Base-by-base conservation (phyloP, 2,329 filamentous ascomycete species). In the Talaromyces pinophilus region DNA sequence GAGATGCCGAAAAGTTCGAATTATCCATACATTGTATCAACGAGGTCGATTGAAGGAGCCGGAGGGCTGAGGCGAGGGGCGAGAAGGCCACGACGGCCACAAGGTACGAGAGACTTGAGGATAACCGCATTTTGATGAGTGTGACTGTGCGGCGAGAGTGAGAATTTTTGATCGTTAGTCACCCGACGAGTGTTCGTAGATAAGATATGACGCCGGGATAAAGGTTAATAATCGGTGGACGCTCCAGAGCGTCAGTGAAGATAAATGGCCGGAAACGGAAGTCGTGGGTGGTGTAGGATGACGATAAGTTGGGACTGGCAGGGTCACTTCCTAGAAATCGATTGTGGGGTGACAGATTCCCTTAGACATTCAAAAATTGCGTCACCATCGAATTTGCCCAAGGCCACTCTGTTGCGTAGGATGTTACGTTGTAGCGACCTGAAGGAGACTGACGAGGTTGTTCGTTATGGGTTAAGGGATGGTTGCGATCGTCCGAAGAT, bases 1-100 rank as follows among this genome's bases (percentile, higher is more conserved):
- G 85, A 72, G 90, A 93, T 72, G 93, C 93, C 4, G 91, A 91
- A 79, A 97, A 96, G 74, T 88, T 89, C 33, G 91, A 94, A 79
- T 94, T 90, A 67, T 88, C 83, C 84, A 93, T 91, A 80, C 93
- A 97, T 57, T 90, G 86, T 78, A 92, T 93, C 71, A 97, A 86
- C 30, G 93, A 96, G 75, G 86, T 91, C 65, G 93, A 95, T 72
- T 89, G 84, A 73, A 98, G 90, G 74, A 92, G 83, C 70, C 84
- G 85, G 75, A 87, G 84, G 69, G 87, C 90, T 67, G 86, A 82
- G 65, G 82, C 84, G 67, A 86, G 79, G 62, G 86, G 76, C n/a
- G 78, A 68, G 63, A 76, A 69, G 55, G 70, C 73, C 67, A 81
- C 69, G 64, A 81, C 74, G 71, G 78, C 77, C 70, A 80, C 69